These are phyloP conservation scores for Stachybotrys chlorohalonatus DNA, from an alignment of 2,329 filamentous ascomycete genomes.

Conservation along the genomic window DNA sequence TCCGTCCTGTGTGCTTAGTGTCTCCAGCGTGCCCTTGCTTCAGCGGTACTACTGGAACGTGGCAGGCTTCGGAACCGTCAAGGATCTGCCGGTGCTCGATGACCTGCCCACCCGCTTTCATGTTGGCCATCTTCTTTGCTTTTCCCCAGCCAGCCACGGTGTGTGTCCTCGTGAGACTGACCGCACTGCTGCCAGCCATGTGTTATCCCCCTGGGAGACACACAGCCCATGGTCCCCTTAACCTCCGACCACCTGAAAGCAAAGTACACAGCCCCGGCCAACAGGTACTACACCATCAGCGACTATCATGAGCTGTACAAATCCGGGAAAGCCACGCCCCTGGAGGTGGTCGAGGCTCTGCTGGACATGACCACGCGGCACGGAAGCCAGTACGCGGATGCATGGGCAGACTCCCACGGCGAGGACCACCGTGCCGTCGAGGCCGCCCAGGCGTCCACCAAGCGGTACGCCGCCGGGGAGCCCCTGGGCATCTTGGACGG, in stretches of 20 bases:
- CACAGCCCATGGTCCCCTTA: slow-evolving; percentile 28
- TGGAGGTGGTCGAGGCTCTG: slow-evolving; percentile 61
- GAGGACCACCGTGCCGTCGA: slow-evolving; percentile 48
- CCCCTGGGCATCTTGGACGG: slow-evolving; percentile 67
- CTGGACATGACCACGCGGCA: slow-evolving; percentile 61
- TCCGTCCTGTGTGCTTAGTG: slow-evolving; percentile 26
- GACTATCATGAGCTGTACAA: slow-evolving; percentile 74
- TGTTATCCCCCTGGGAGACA: slow-evolving; percentile 40
- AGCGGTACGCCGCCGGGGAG: slow-evolving; percentile 58
- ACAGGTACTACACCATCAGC: slow-evolving; percentile 57
- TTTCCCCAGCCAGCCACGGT: not conserved
- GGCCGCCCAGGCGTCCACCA: slow-evolving; percentile 64
- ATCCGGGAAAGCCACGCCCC: slow-evolving; percentile 60
- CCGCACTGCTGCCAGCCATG: slow-evolving; percentile 33
- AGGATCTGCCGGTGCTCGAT: slow-evolving; percentile 35
- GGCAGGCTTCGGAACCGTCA: slow-evolving; percentile 44
- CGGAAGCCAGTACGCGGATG: slow-evolving; percentile 55
- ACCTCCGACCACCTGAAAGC: slow-evolving; percentile 30
- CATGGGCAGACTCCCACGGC: slow-evolving; percentile 61
- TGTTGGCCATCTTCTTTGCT: slow-evolving; percentile 23
- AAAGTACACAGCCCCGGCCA: slow-evolving; percentile 29
- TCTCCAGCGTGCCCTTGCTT: slow-evolving; percentile 50
- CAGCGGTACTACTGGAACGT: slow-evolving; percentile 63
- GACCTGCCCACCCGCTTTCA: slow-evolving; percentile 36
- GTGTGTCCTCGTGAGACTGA: not conserved